These are phyloP conservation scores for Neurospora crassa DNA, from an alignment of 2,329 filamentous ascomycete species.

Conservation along the genomic window DNA sequence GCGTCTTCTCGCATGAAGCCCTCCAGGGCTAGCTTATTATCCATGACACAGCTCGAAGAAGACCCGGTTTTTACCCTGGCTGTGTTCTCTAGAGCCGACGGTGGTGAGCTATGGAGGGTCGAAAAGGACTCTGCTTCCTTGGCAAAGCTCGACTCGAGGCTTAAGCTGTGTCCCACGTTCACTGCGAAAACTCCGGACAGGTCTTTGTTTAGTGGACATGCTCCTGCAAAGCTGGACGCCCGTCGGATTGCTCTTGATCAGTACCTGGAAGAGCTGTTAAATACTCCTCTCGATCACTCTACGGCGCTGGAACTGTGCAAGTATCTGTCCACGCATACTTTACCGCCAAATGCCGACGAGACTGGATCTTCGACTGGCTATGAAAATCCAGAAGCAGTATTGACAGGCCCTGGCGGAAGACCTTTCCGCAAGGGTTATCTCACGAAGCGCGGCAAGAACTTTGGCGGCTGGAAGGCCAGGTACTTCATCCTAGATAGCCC, in stretches of 20 bases:
- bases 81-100: conserved; percentile 66
- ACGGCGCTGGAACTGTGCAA: conserved; percentile 76
- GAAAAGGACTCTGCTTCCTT: conserved; percentile 85
- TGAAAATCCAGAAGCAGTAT: conserved; percentile 28
- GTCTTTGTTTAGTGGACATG: conserved; percentile 81
- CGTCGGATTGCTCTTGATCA: conserved; percentile 69
- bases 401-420: conserved; percentile 51
- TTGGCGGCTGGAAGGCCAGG: conserved; percentile 92
- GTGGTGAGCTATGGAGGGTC: conserved; percentile 79
- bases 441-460: conserved; percentile 96
- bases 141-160: conserved; percentile 67
- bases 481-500: conserved; percentile 53
- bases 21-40: conserved; percentile 75
- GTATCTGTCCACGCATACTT: conserved; percentile 64
- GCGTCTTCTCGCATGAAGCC: conserved; percentile 93
- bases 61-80: conserved; percentile 91
- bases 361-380: conserved; percentile 29
- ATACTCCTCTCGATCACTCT: conserved; percentile 68
- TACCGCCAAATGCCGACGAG: conserved; percentile 55
- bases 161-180: conserved; percentile 67
- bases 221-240: conserved; percentile 86
- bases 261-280: conserved; percentile 78
- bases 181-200: conserved; percentile 72
- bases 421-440: conserved; percentile 80
- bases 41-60: conserved; percentile 71